These are phyloP conservation scores for Saturnispora sekii DNA, from an alignment of 805 yeast species.

Conservation along the genomic window DNA sequence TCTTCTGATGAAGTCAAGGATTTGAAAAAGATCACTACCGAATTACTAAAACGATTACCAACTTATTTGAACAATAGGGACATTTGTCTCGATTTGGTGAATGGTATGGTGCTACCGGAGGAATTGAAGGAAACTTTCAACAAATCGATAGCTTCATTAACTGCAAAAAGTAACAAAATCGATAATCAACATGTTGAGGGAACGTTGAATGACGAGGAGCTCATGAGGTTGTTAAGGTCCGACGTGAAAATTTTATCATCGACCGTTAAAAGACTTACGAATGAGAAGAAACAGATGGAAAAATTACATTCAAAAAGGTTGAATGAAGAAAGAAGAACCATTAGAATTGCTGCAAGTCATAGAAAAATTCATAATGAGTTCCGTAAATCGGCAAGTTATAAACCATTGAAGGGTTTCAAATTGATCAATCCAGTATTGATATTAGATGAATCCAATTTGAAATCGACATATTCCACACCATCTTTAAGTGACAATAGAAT, in stretches of 20 bases:
- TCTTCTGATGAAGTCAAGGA: slow-evolving; percentile 3
- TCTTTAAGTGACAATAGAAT: background rate
- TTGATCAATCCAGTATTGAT: slow-evolving; percentile 3
- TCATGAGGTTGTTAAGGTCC: slow-evolving; percentile 22
- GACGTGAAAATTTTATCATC: slow-evolving; percentile 21
- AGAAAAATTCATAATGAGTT: slow-evolving; percentile 13
- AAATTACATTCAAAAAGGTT: slow-evolving; percentile 17
- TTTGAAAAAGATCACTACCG: slow-evolving; percentile 1
- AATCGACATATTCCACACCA: slow-evolving; percentile 4
- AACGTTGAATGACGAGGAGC: slow-evolving; percentile 20
- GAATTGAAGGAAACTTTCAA: slow-evolving; percentile 4
- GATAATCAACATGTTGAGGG: slow-evolving; percentile 9
- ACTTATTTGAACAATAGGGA: slow-evolving; percentile 7
- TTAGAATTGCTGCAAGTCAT: slow-evolving; percentile 13
- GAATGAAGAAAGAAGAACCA: slow-evolving; percentile 18
- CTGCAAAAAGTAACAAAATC: background rate
- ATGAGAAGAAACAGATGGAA: slow-evolving; percentile 18
- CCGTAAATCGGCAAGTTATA: slow-evolving; percentile 1
- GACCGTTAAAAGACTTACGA: slow-evolving; percentile 16
- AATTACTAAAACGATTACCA: slow-evolving; percentile 11
- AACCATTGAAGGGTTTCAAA: slow-evolving; percentile 9
- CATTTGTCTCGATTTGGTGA: slow-evolving; percentile 3
- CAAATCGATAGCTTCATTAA: slow-evolving; percentile 6
- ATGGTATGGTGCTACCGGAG: slow-evolving; percentile 7
- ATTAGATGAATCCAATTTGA: slow-evolving; percentile 3